Percentiles rank a stretch among this genome's conserved stretches.
Evolutionary conservation across 352 stramenopile genomes (phyloP).

Genomic region (Pythium inflatum): DNA sequence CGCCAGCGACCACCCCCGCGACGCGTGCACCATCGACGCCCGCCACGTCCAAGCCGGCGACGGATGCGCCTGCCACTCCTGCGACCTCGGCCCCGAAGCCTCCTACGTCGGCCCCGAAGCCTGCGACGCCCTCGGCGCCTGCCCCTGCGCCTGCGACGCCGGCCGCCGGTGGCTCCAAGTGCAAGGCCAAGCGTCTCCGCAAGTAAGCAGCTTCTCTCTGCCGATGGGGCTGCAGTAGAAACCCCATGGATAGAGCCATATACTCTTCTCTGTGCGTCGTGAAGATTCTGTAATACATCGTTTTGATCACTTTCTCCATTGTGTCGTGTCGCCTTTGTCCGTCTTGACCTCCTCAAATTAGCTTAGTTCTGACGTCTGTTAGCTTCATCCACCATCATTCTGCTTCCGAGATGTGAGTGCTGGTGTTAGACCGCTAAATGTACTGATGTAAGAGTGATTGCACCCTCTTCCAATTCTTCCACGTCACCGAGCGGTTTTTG

Average conservation of each 20-base stretch:
- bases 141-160: constrained; percentile 4
- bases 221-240: background rate
- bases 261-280: background rate
- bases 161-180: constrained; percentile 2
- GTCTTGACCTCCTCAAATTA: background rate
- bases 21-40: background rate
- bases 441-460: background rate
- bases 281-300: constrained; percentile 6
- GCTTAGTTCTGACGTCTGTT: background rate
- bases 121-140: background rate
- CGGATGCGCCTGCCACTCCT: constrained; percentile 2
- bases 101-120: background rate
- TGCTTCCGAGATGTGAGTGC: background rate
- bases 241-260: background rate
- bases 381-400: constrained; percentile 2
- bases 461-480: constrained; percentile 23
- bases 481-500: constrained; percentile 34
- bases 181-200: constrained; percentile 19
- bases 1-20: background rate
- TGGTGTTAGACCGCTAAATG: constrained; percentile 1
- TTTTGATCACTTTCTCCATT: no score
- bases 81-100: constrained; percentile 4
- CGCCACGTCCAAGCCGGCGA: background rate
- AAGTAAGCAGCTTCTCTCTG: constrained; percentile 5
- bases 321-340: no score